Conservation (phyloP, 2,329 filamentous ascomycete genomes). For the Aaosphaeria arxii region DNA sequence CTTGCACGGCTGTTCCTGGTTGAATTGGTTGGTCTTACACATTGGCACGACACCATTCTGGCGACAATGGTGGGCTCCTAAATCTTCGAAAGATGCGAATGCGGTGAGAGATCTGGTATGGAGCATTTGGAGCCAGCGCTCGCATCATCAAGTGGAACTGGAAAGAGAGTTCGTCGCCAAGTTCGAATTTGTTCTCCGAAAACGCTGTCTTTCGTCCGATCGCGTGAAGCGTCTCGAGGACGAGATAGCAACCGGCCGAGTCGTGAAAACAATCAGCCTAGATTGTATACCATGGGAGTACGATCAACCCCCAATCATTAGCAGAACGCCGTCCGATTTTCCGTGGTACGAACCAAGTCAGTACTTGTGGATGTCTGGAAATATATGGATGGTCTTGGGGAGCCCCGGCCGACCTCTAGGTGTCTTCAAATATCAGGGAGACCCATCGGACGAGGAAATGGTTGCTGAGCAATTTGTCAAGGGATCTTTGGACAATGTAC, state of each 20-base stretch:
- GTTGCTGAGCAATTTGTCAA: background rate
- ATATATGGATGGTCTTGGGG: slow-evolving; percentile 1
- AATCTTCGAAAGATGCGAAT: background rate
- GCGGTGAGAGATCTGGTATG: slow-evolving; percentile 8
- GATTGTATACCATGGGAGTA: slow-evolving; percentile 18
- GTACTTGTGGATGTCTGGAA: slow-evolving; percentile 6
- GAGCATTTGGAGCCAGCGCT: slow-evolving; percentile 3
- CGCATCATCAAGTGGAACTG: slow-evolving; percentile 12
- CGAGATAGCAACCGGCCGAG: slow-evolving; percentile 8
- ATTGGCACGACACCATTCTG: slow-evolving; percentile 9
- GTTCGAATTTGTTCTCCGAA: slow-evolving; percentile 13
- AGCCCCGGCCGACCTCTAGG: background rate
- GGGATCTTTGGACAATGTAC: slow-evolving; percentile 4
- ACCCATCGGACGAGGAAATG: background rate
- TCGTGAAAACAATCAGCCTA: slow-evolving; percentile 13
- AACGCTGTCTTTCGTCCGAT: slow-evolving; percentile 9
- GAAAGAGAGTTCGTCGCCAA: slow-evolving; percentile 12
- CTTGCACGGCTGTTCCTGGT: slow-evolving; percentile 15
- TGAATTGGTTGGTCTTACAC: slow-evolving; percentile 13
- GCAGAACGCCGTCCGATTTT: slow-evolving; percentile 5
- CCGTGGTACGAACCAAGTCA: slow-evolving; percentile 9
- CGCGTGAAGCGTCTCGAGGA: slow-evolving; percentile 8
- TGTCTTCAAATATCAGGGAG: background rate
- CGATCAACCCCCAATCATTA: slow-evolving; percentile 10
- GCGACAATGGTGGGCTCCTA: slow-evolving; percentile 7